Conservation (phyloP, 1,284 basidiomycete species). For the Athelia psychrophila region DNA sequence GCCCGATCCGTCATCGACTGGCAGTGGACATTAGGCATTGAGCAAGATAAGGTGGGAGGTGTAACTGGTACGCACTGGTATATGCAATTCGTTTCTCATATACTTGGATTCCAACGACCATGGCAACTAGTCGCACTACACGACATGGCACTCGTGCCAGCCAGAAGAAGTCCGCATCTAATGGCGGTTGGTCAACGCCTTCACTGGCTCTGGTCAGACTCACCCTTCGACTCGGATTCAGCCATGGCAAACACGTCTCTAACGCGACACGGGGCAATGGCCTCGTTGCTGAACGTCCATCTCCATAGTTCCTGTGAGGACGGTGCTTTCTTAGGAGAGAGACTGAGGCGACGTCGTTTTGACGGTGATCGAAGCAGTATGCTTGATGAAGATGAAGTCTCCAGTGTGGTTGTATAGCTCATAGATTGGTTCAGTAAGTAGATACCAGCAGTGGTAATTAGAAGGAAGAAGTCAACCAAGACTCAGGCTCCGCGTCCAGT, state of each 20-base stretch:
- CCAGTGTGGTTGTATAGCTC: too few relatives aligned
- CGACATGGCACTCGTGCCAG: conserved; percentile 70
- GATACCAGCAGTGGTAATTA: too few relatives aligned
- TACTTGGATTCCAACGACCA: conserved; percentile 58
- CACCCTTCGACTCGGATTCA: conserved; percentile 37
- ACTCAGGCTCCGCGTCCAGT: too few relatives aligned
- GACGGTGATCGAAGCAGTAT: not conserved
- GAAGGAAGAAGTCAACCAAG: too few relatives aligned
- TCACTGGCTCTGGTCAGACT: not conserved
- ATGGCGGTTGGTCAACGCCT: not conserved
- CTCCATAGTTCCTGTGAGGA: conserved; percentile 35
- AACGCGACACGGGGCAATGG: conserved; percentile 60
- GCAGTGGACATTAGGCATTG: conserved; percentile 5
- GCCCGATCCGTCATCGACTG: conserved; percentile 73
- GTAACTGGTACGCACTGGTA: conserved; percentile 36
- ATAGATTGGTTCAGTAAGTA: too few relatives aligned
- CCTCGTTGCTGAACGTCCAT: conserved; percentile 62
- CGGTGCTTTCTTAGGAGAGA: not conserved
- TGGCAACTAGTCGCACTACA: conserved; percentile 53
- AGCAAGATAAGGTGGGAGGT: conserved; percentile 3
- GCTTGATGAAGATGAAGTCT: not conserved
- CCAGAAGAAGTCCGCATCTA: conserved; percentile 62
- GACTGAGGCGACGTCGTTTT: not conserved
- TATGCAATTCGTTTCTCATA: conserved; percentile 62
- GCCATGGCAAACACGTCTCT: conserved; percentile 57